Evolutionary conservation across 1,139 yeast genomes (phyloP).

Genomic region (Waltiozyma sp.): DNA sequence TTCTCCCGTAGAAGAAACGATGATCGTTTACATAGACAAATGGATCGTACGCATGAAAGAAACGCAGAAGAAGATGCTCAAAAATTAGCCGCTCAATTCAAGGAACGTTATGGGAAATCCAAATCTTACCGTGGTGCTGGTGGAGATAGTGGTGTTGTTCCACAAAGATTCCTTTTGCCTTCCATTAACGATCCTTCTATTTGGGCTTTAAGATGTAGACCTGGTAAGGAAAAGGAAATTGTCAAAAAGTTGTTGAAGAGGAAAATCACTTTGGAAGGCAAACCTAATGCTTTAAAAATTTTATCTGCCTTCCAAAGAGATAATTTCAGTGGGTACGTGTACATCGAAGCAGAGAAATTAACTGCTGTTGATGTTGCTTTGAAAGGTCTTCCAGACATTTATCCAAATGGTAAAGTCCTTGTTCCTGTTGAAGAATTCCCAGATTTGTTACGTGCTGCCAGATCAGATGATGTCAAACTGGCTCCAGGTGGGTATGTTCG

Average conservation of each 20-base stretch:
- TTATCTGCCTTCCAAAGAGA: slow-evolving; percentile 94
- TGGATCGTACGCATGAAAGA: slow-evolving; percentile 83
- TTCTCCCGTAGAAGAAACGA: slow-evolving; percentile 26
- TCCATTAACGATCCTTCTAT: slow-evolving; percentile 94
- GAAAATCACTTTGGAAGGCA: slow-evolving; percentile 35
- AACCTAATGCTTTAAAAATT: slow-evolving; percentile 40
- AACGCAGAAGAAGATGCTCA: slow-evolving; percentile 95
- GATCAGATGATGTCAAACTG: slow-evolving; percentile 76
- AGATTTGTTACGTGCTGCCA: slow-evolving; percentile 81
- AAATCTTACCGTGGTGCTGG: slow-evolving; percentile 63
- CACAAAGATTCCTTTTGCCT: slow-evolving; percentile 88
- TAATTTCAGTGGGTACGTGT: slow-evolving; percentile 80
- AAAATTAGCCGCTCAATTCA: slow-evolving; percentile 81
- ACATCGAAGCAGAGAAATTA: slow-evolving; percentile 87
- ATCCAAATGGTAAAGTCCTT: slow-evolving; percentile 53
- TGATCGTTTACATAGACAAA: slow-evolving; percentile 73
- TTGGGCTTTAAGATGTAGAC: slow-evolving; percentile 91
- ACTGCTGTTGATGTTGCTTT: slow-evolving; percentile 87
- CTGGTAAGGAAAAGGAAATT: slow-evolving; percentile 86
- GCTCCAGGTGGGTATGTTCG: slow-evolving; percentile 91
- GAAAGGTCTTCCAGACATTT: slow-evolving; percentile 78
- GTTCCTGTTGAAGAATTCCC: slow-evolving; percentile 97
- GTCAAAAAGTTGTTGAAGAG: slow-evolving; percentile 78
- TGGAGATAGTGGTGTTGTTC: slow-evolving; percentile 74
- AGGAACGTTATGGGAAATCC: slow-evolving; percentile 85